Base-by-base conservation (phyloP, 2,329 filamentous ascomycete species). In the Drechslera avenae region DNA sequence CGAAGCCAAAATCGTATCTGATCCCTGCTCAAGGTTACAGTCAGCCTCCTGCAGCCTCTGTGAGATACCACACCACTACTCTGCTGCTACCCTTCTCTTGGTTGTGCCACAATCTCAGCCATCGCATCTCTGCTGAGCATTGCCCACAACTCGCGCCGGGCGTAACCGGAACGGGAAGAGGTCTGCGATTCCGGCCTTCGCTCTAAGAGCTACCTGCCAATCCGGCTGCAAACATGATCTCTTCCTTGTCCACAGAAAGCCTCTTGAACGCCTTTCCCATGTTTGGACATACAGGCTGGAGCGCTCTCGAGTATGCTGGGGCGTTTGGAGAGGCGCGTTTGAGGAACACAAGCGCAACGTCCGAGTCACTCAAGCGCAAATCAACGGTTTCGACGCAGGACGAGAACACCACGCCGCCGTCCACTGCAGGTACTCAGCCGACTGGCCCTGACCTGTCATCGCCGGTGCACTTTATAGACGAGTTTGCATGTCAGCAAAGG, bases 281-380 rank as follows among this genome's bases (percentile, higher is more conserved):
- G 67, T 68, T 72, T 44, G 69, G 67, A 13, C 62, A 72, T 53
- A 66, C 64, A 40, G 63, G 68, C 12, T 66, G 70, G 41, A 68
- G 63, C 60, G 66, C 67, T 19, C 59, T 69, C 34, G 66, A 71
- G 43, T 72, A 66, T 52, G 68, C 66, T 8, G 63, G 67, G 23
- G 50, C 46, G 41, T 46, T 57, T 31, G 60, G 57, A 17, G 50
- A 39, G 18, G 54, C 39, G 26, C 50, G 53, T 50, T 57, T 61
- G 41, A 57, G 52, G 46, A 55, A 46, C 40, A 49, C 52, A 52
- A 62, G 57, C 43, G 48, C 54, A 39, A 56, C 58, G 51, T 55
- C 46, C 14, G 39, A 53, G 16, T 61, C 58, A 41, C 51, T 63
- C 40, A 61, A 63, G 46, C 51, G 59, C 46, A 60, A 53, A 48